These are phyloP conservation scores for Diaporthe caulivora DNA, from an alignment of 2,329 filamentous ascomycete genomes.

Conservation along the genomic window DNA sequence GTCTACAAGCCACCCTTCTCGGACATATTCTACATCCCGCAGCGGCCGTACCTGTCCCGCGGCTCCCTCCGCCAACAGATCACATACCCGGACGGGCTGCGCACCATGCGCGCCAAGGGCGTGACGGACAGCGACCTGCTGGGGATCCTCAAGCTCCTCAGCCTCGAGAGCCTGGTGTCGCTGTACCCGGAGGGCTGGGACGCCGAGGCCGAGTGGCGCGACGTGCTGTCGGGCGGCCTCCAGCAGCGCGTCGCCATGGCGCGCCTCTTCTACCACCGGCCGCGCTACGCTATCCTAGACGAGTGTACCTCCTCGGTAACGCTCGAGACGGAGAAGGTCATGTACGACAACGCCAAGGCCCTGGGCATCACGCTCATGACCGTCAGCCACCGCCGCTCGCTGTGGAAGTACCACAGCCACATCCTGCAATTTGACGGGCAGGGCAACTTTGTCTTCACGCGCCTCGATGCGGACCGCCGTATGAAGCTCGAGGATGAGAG, in stretches of 20 bases:
- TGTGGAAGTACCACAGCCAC: slow-evolving; percentile 96
- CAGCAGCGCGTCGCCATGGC: slow-evolving; percentile 99
- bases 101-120: slow-evolving; percentile 87
- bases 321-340: slow-evolving; percentile 90
- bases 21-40: slow-evolving; percentile 98
- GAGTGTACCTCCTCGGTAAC: slow-evolving; percentile 98
- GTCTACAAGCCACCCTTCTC: slow-evolving; percentile 92
- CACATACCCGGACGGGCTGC: slow-evolving; percentile 91
- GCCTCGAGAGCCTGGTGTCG: slow-evolving; percentile 85
- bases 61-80: slow-evolving; percentile 96
- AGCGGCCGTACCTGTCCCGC: slow-evolving; percentile 91
- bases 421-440: slow-evolving; percentile 98
- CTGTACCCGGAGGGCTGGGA: slow-evolving; percentile 86
- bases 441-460: slow-evolving; percentile 90
- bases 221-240: slow-evolving; percentile 90
- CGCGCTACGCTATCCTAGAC: slow-evolving; percentile 94
- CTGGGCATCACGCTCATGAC: slow-evolving; percentile 97
- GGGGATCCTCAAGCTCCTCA: slow-evolving; percentile 81
- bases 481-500: slow-evolving; percentile 94
- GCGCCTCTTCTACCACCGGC: slow-evolving; percentile 91
- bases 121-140: slow-evolving; percentile 86
- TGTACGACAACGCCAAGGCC: slow-evolving; percentile 96
- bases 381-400: slow-evolving; percentile 87
- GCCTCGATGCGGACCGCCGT: slow-evolving; percentile 87
- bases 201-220: slow-evolving; percentile 95